These are phyloP conservation scores for Neospora caninum DNA, from an alignment of 169 alveolate genomes.

Conservation along the genomic window DNA sequence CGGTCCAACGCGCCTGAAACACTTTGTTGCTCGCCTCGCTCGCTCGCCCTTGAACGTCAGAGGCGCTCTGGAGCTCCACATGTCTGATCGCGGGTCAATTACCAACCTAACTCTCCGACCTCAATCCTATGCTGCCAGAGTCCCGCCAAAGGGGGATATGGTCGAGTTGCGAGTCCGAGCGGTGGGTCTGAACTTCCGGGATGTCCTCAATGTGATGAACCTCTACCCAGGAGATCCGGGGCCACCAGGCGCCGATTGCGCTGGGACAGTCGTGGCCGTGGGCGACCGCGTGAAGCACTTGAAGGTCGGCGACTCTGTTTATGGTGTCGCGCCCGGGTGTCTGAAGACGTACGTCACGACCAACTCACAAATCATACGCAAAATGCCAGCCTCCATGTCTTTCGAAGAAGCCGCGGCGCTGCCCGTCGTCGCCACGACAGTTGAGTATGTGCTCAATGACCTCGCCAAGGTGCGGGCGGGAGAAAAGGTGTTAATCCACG, in stretches of 20 bases:
- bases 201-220: conserved; percentile 82
- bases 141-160: conserved; percentile 56
- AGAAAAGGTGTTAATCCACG: conserved; percentile 73
- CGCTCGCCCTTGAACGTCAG: conserved; percentile 45
- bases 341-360: conserved; percentile 70
- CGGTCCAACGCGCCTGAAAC: not conserved
- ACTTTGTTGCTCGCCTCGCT: conserved; percentile 53
- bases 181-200: conserved; percentile 83
- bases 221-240: conserved; percentile 85
- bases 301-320: conserved; percentile 70
- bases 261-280: conserved; percentile 75
- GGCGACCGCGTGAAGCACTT: conserved; percentile 68
- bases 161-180: conserved; percentile 79
- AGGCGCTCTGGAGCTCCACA: conserved; percentile 64
- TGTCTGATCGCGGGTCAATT: conserved; percentile 69
- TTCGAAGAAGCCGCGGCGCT: conserved; percentile 75
- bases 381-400: conserved; percentile 67
- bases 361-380: conserved; percentile 63
- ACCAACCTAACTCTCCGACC: conserved; percentile 67
- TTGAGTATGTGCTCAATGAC: conserved; percentile 75
- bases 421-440: conserved; percentile 76
- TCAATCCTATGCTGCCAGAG: conserved; percentile 57
- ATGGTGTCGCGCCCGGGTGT: conserved; percentile 80
- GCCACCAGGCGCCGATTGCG: conserved; percentile 80
- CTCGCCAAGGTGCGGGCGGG: conserved; percentile 74